Percentiles rank a stretch among this genome's conserved stretches.
phyloP scores from a whole-genome alignment of 768 basidiomycete genomes.

The Paxillus ammoniavirescens region DNA sequence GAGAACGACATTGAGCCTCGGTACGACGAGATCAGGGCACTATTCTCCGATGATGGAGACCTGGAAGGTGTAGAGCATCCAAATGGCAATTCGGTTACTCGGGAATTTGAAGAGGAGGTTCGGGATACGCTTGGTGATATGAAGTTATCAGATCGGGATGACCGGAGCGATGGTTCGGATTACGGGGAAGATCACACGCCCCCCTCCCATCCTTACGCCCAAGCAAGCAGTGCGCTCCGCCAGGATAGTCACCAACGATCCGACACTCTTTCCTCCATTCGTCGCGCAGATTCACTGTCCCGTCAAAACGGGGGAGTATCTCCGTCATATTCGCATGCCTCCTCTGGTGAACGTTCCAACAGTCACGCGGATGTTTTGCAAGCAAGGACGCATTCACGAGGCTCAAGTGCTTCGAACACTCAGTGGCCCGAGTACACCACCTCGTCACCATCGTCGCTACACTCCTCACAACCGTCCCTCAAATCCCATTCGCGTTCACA shows the following conservation, averaged over 20 bases:
- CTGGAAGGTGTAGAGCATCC: slow-evolving; percentile 37
- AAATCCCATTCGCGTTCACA: slow-evolving; percentile 57
- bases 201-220: slow-evolving; percentile 39
- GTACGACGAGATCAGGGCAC: slow-evolving; percentile 54
- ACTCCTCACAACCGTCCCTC: slow-evolving; percentile 51
- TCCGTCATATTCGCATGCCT: slow-evolving; percentile 38
- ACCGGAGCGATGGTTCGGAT: slow-evolving; percentile 61
- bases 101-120: slow-evolving; percentile 42
- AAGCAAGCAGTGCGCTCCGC: slow-evolving; percentile 17
- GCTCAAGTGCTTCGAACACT: slow-evolving; percentile 25
- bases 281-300: slow-evolving; percentile 31
- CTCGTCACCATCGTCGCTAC: slow-evolving; percentile 48
- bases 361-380: slow-evolving; percentile 18
- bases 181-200: slow-evolving; percentile 51
- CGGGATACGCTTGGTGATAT: slow-evolving; percentile 48
- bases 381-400: slow-evolving; percentile 29
- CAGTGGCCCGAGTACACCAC: slow-evolving; percentile 31
- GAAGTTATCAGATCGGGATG: slow-evolving; percentile 47
- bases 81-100: slow-evolving; percentile 24
- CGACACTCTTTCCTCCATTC: slow-evolving; percentile 45
- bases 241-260: slow-evolving; percentile 46
- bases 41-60: slow-evolving; percentile 39
- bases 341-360: slow-evolving; percentile 32
- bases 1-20: slow-evolving; percentile 65
- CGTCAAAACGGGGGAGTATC: slow-evolving; percentile 31